These are phyloP conservation scores for Aspergillus niger DNA, from an alignment of 2,329 filamentous ascomycete genomes.

Conservation along the genomic window DNA sequence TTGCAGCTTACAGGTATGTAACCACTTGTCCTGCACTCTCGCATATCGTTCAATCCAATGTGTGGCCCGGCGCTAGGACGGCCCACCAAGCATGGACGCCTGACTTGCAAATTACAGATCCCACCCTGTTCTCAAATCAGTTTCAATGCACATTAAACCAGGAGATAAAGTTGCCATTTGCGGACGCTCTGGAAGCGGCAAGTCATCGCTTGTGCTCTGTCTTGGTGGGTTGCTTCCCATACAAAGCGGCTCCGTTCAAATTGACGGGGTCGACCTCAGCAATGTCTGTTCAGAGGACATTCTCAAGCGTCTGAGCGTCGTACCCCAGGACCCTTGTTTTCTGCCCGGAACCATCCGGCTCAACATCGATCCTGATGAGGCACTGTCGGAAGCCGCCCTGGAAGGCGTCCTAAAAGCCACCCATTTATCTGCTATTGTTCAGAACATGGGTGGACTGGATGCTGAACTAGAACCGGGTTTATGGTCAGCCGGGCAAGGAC, in stretches of 20 bases:
- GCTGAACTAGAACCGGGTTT: not conserved
- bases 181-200: not conserved
- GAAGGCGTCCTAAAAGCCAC: not conserved
- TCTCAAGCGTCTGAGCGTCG: not conserved
- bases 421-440: not conserved
- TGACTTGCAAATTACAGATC: not conserved
- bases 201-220: not conserved
- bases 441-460: not conserved
- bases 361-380: not conserved
- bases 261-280: not conserved
- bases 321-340: not conserved
- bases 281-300: not conserved
- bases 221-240: not conserved
- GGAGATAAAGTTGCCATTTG: not conserved
- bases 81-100: not conserved
- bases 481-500: not conserved
- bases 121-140: not conserved
- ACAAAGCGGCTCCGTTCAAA: not conserved
- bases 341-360: not conserved
- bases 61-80: too few relatives aligned
- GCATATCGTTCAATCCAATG: not conserved
- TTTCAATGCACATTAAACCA: not conserved
- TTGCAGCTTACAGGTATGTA: not conserved
- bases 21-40: not conserved
- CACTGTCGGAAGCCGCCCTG: not conserved